These are phyloP conservation scores for Phaeosphaeria sp. DNA, from an alignment of 2,329 filamentous ascomycete species.

Conservation along the genomic window DNA sequence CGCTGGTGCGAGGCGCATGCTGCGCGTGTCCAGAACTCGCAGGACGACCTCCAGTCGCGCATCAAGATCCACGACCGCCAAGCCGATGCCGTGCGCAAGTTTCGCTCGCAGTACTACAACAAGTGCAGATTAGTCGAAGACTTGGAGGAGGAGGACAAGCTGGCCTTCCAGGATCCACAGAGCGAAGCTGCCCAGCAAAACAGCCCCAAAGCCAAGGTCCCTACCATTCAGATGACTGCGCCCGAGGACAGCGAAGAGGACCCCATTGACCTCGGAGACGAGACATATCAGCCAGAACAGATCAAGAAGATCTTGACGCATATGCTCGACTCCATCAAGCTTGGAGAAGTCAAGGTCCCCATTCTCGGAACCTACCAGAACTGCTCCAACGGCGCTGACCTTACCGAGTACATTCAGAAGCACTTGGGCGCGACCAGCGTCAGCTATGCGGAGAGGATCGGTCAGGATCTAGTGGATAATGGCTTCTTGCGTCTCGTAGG, in stretches of 20 bases:
- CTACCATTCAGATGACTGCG: conserved; percentile 86
- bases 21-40: conserved; percentile 85
- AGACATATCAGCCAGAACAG: conserved; percentile 82
- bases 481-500: conserved; percentile 91
- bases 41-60: conserved; percentile 88
- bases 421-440: conserved; percentile 84
- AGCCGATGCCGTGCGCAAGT: conserved; percentile 86
- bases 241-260: conserved; percentile 74
- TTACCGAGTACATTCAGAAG: conserved; percentile 93
- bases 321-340: conserved; percentile 84
- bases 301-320: conserved; percentile 88
- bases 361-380: conserved; percentile 96
- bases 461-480: conserved; percentile 85
- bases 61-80: conserved; percentile 95
- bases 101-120: conserved; percentile 97
- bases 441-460: conserved; percentile 91
- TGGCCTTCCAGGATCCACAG: conserved; percentile 89
- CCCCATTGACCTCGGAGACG: conserved; percentile 87
- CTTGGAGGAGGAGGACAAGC: conserved; percentile 96
- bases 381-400: conserved; percentile 87
- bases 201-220: conserved; percentile 67
- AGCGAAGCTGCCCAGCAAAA: conserved; percentile 49
- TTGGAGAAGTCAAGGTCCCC: conserved; percentile 91
- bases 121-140: conserved; percentile 97
- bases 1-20: conserved; percentile 98